Base-by-base conservation (phyloP, 2,329 filamentous ascomycete genomes). In the Alternaria ventricosa region DNA sequence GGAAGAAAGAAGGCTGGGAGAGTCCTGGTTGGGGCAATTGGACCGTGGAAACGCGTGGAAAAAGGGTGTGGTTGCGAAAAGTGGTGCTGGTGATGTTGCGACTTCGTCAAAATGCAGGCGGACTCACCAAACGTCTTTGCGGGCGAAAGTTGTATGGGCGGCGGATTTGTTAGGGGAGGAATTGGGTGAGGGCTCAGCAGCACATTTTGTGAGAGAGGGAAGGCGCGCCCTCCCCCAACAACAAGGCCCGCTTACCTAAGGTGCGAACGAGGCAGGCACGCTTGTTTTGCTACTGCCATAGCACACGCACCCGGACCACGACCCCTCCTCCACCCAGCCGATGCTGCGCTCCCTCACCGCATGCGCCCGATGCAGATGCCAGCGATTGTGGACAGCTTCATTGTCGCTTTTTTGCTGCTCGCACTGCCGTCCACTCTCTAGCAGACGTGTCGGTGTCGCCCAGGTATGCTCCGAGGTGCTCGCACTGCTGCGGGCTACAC, bases 71-170 rank as follows among this genome's bases (percentile, higher is more conserved):
- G 73, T 71, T 71, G 70, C 67, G 69, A 66, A 68, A 71, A 65
- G 68, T 64, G 69, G 63, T 69, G 68, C 62, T 71, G 62, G 61
- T 56, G 57, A 54, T 62, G 64, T 54, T 67, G 66, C 61, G 61
- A 69, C 56, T 62, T 60, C 12, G 60, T 49, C 55, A 55, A 55
- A 55, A 55, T 63, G 20, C 67, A 74, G 72, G 76, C 75, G 66
- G 67, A 79, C 77, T 73, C 66, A 78, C 77, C 73, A 73, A 71
- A 72, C 57, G 67, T 64, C 64, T 72, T 70, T 70, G 71, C 70
- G 60, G 66, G 70, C 66, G 63, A 68, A 62, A 64, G 69, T 70
- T 73, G 68, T 73, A 72, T 68, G 67, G 64, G 67, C 62, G 63
- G 57, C 63, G 63, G 65, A 60, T 59, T 68, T 50, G 60, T 44